Conservation (phyloP, 2,329 filamentous ascomycete genomes). For the Neurospora sp. region DNA sequence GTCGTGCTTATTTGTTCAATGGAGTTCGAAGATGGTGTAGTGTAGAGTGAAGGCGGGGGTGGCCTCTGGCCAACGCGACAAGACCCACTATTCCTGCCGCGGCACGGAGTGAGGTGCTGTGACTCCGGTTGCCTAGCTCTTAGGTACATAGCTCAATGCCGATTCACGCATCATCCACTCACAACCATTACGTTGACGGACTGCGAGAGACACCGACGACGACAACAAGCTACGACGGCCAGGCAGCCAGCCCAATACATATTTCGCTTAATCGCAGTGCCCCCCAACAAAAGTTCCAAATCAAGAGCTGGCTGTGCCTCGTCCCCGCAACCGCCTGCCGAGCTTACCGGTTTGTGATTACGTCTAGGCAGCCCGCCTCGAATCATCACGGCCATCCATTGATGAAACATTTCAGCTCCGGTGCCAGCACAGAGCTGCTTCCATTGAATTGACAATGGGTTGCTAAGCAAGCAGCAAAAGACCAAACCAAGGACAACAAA, state of each 20-base stretch:
- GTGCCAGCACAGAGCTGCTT: not conserved
- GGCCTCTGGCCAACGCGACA: too few relatives aligned
- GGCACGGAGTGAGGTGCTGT: too few relatives aligned
- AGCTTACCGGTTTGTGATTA: not conserved
- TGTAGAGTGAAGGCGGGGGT: too few relatives aligned
- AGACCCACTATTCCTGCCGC: too few relatives aligned
- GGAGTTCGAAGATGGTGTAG: too few relatives aligned
- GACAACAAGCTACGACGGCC: not conserved
- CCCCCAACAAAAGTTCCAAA: not conserved
- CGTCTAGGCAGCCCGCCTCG: not conserved
- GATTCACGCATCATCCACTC: not conserved
- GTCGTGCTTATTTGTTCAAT: too few relatives aligned
- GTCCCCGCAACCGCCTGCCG: not conserved
- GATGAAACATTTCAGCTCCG: not conserved
- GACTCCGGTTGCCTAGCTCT: too few relatives aligned
- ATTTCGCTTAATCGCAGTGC: not conserved
- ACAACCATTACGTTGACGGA: not conserved
- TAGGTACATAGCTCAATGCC: too few relatives aligned
- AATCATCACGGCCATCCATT: not conserved
- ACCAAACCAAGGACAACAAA: conserved; percentile 1
- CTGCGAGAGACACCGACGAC: not conserved
- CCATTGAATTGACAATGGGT: conserved; percentile 8
- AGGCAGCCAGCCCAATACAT: not conserved
- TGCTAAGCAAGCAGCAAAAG: conserved; percentile 1
- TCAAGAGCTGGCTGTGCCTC: not conserved